Evolutionary conservation across 2,329 filamentous ascomycete species (phyloP).

Genomic region (Alternaria metachromatica): DNA sequence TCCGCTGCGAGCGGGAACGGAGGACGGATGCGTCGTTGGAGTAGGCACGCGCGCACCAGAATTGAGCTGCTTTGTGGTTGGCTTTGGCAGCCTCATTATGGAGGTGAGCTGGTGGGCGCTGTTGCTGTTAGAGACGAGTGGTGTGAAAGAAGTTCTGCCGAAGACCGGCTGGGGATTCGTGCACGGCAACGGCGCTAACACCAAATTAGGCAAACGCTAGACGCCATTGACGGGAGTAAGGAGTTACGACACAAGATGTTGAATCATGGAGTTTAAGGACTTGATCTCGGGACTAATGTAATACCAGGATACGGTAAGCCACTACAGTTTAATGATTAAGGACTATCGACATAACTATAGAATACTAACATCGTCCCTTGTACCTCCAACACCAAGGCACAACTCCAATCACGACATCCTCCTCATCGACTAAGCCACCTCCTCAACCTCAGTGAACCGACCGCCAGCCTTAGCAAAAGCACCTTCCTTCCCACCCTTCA

Average conservation of each 20-base stretch:
- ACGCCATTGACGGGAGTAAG: background rate
- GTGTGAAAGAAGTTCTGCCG: background rate
- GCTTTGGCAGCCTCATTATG: background rate
- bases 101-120: background rate
- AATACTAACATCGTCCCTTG: background rate
- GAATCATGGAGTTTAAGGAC: too few species aligned
- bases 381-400: background rate
- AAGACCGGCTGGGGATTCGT: background rate
- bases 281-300: too few species aligned
- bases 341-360: background rate
- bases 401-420: background rate
- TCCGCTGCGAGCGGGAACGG: background rate
- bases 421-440: slow-evolving; percentile 7
- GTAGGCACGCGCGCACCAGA: background rate
- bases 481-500: slow-evolving; percentile 20
- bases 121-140: background rate
- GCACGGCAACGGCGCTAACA: background rate
- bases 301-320: background rate
- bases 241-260: too few species aligned
- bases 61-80: background rate
- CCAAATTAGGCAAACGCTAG: background rate
- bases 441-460: slow-evolving; percentile 25
- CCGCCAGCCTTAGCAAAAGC: background rate
- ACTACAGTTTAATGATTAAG: background rate
- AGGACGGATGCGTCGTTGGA: background rate